Base-by-base conservation (phyloP, 257 asterid species). In the Haberlea rhodopensis region DNA sequence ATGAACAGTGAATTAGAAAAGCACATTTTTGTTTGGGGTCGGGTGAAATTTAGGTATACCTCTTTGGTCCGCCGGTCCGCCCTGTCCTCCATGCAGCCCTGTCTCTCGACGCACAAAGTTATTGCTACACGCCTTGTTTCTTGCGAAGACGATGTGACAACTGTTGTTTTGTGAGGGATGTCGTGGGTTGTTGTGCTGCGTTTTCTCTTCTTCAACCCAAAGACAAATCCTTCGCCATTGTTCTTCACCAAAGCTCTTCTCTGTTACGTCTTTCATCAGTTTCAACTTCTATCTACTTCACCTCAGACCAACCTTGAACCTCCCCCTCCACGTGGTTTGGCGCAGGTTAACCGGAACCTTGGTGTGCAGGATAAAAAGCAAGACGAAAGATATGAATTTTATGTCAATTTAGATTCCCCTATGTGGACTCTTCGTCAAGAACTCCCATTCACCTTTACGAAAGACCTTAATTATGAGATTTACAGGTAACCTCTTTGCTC, bases 351-450 rank as follows among this genome's bases (percentile, higher is more conserved):
- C 68, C 79, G 71, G 8, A 65, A 84, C 53, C 40, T 76, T 0
- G 56, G 76, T 53, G 78, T 63, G 34, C 79, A 73, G 75, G 87
- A 76, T 51, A 83, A 78, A 80, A 56, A 71, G 53, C 73, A 81
- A 59, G 73, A 80, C 20, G 72, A 77, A 20, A 76, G 75, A 53
- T 78, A 84, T 46, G 95, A 88, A 21, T 91, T 84, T 60, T 91
- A 83, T 61, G 81, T 91, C 79, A 91, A 91, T 76, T 77, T 89
- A 24, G 98, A 96, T 23, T 71, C 78, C 25, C 95, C 96, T 67
- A 94, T 91, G 5, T 80, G 96, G 31, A 91, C 95, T 21, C 98
- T 91, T 2, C 86, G 98, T 8, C 94, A 91, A 76, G 98, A 91
- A 78, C 67, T 84, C 5, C 98, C 96, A 20, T 70, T 70, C 25